Conservation (phyloP, 106 monocot genomes). For the Acanthochlamys bracteata region DNA sequence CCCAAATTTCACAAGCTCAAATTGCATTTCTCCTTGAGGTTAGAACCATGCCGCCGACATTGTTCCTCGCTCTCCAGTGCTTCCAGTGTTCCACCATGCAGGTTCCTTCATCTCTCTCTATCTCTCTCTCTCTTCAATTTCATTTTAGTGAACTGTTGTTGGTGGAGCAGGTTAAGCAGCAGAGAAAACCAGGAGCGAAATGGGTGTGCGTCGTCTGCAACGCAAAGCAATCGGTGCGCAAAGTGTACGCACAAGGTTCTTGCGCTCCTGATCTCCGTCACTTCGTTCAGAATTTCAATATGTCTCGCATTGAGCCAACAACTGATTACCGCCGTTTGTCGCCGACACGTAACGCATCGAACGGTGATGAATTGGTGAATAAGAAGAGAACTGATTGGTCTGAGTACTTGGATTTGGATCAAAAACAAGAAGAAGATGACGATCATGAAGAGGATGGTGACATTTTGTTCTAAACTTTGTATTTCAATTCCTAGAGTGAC, state of each 20-base stretch:
- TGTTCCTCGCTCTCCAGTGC: conserved; percentile 15
- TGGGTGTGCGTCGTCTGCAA: conserved; percentile 28
- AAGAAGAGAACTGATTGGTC: conserved; percentile 30
- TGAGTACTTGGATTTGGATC: conserved; percentile 24
- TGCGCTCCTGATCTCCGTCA: conserved; percentile 16
- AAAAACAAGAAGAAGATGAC: conserved; percentile 3
- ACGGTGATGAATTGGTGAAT: not conserved
- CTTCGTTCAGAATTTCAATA: conserved; percentile 24
- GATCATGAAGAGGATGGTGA: not conserved
- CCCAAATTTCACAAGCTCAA: no score
- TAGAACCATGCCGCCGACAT: conserved; percentile 1
- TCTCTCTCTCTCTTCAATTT: not conserved
- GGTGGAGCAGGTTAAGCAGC: conserved; percentile 24
- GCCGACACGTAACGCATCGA: not conserved
- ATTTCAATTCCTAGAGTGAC: no score
- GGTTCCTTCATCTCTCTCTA: not conserved
- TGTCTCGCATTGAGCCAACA: conserved; percentile 4
- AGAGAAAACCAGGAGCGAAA: conserved; percentile 15
- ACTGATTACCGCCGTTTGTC: no score
- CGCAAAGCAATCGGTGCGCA: conserved; percentile 19
- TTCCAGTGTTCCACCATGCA: conserved; percentile 18
- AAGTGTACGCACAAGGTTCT: conserved; percentile 6
- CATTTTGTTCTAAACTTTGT: not conserved
- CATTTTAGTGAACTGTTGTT: not conserved
- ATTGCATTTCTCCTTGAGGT: not conserved